A percentile compares a stretch with the other conserved stretches of the same genome.
Evolutionary conservation across 495 filamentous ascomycete species (phyloP).

Genomic region (Talaromyces adpressus): DNA sequence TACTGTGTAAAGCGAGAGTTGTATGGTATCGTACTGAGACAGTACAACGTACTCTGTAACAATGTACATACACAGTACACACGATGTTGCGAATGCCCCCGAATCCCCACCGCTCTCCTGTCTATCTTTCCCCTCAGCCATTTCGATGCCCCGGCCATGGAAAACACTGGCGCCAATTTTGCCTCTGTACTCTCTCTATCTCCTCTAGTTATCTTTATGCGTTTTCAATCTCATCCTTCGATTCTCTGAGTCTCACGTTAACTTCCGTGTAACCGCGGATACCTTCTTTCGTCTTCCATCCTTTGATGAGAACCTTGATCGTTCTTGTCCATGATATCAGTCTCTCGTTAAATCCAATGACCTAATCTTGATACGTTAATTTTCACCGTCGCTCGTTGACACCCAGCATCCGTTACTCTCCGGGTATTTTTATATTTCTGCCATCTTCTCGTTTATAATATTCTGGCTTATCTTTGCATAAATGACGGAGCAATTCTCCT

Average conservation of each 20-base stretch:
- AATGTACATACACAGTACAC: neutral
- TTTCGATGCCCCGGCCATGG: too few species aligned
- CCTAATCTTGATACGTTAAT: neutral
- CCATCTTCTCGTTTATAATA: neutral
- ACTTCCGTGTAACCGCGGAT: neutral
- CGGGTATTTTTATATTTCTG: neutral
- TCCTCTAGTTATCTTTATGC: neutral
- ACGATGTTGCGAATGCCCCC: neutral
- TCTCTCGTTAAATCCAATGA: neutral
- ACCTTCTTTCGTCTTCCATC: neutral
- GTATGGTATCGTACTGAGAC: neutral
- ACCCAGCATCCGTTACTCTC: neutral
- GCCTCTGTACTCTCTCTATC: neutral
- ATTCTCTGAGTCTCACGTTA: neutral
- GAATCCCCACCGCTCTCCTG: neutral
- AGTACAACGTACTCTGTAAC: neutral
- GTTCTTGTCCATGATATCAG: neutral
- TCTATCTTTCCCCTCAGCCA: neutral
- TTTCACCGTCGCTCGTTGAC: neutral
- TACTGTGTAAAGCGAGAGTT: neutral
- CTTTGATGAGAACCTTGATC: neutral
- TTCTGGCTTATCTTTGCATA: neutral
- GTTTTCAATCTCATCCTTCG: neutral
- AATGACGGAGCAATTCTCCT: constrained; percentile 14
- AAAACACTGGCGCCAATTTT: neutral